phyloP scores from a whole-genome alignment of 805 yeast genomes.

The Blastobotrys parvus region DNA sequence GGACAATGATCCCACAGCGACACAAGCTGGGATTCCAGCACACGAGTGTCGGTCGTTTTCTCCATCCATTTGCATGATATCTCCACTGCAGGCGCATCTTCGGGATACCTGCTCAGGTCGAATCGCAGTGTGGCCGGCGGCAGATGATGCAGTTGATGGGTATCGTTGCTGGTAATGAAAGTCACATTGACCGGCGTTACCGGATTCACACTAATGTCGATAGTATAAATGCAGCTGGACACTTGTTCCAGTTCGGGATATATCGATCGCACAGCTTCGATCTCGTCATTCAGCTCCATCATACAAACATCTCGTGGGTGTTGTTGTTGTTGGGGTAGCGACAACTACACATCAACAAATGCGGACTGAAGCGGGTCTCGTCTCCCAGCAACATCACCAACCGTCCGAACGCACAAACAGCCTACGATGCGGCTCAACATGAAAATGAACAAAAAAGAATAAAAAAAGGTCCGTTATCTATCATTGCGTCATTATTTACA shows the following conservation, averaged over 20 bases:
- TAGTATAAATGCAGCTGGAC: neutral
- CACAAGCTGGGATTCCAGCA: neutral
- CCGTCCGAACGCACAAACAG: no score
- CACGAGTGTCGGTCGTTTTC: no score
- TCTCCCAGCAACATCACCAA: no score
- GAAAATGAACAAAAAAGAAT: no score
- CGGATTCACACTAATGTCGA: slow-evolving; percentile 9
- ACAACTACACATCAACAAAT: no score
- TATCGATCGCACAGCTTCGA: slow-evolving; percentile 13
- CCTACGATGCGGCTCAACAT: no score
- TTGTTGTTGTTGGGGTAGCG: no score
- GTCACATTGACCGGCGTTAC: slow-evolving; percentile 4
- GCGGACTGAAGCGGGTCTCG: no score
- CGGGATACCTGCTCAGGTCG: slow-evolving; percentile 12
- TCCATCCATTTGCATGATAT: neutral
- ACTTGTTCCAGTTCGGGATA: slow-evolving; percentile 14
- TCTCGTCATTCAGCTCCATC: slow-evolving; percentile 5
- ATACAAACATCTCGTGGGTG: no score
- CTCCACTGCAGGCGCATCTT: slow-evolving; percentile 6
- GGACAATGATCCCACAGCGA: slow-evolving; percentile 11
- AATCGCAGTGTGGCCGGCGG: slow-evolving; percentile 14
- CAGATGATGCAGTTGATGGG: slow-evolving; percentile 6
- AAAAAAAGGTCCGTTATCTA: no score
- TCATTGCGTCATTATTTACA: no score
- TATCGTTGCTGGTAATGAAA: neutral